Base-by-base conservation (phyloP, 495 filamentous ascomycete genomes). In the Pyrenopolyporus hunteri region DNA sequence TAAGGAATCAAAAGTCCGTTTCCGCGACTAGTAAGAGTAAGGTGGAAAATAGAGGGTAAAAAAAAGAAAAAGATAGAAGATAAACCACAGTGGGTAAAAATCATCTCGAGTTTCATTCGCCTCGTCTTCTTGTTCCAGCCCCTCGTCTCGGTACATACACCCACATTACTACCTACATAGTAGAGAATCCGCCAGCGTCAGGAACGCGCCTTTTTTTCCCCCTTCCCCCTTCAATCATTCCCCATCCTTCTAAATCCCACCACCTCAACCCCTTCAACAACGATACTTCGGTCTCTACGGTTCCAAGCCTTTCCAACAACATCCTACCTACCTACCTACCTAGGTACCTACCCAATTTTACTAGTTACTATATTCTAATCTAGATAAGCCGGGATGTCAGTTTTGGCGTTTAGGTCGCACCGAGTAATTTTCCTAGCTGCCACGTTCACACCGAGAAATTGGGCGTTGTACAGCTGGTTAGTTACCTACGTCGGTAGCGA, bases 91-190 rank as follows among this genome's bases (percentile, higher is more conserved):
- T 45, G 13, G 31, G 32, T 47, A 53, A 50, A 22, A 28, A n/a
- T n/a, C 25, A 51, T 57, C 33, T 26, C 60, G 20, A 58, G 44
- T 47, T n/a, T n/a, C n/a, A n/a, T n/a, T n/a, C n/a, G n/a, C 44
- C 49, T 55, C 28, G 13, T 9, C 33, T 29, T 28, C 36, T 22
- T 50, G n/a, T 35, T 64, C 43, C 48, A 40, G 19, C 10, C 29
- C 31, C 11, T 36, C 26, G 35, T 55, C 55, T 63, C 45, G 42
- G 57, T n/a, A n/a, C n/a, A n/a, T n/a, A n/a, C n/a, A n/a, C n/a
- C n/a, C n/a, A n/a, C n/a, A n/a, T n/a, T n/a, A n/a, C n/a, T n/a
- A n/a, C n/a, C n/a, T n/a, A n/a, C n/a, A n/a, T n/a, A n/a, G n/a
- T n/a, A n/a, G 57, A 45, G 31, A 45, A 49, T 10, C n/a, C 40